Percentiles rank a stretch among this genome's conserved stretches.
These are phyloP conservation scores for Exophiala calicioides DNA, from an alignment of 2,329 filamentous ascomycete species.

Conservation along the genomic window DNA sequence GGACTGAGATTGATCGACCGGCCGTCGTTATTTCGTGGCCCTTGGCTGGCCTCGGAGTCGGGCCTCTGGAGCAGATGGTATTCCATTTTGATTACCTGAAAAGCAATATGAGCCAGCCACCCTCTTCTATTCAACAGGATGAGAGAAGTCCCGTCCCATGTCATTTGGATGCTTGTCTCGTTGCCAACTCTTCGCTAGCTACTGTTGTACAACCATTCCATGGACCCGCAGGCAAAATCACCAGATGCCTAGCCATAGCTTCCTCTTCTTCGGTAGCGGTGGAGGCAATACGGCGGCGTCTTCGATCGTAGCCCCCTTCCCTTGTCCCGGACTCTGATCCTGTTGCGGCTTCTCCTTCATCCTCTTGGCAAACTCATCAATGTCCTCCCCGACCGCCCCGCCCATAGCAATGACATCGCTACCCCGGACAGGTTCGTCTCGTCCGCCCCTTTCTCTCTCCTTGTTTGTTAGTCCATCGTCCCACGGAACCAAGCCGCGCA, in stretches of 20 bases:
- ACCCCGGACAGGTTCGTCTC: slow-evolving; percentile 24
- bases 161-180: no score
- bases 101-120: no score
- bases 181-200: no score
- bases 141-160: no score
- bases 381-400: slow-evolving; percentile 16
- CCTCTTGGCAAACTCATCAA: slow-evolving; percentile 19
- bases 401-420: slow-evolving; percentile 37
- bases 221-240: slow-evolving; percentile 5
- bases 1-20: no score
- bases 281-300: slow-evolving; percentile 4
- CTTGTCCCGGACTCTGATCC: slow-evolving; percentile 2
- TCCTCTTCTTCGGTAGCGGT: slow-evolving; percentile 25
- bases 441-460: slow-evolving; percentile 37
- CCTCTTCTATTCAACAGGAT: no score
- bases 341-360: slow-evolving; percentile 13
- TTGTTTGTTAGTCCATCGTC: slow-evolving; percentile 43
- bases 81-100: no score
- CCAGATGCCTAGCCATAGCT: slow-evolving; percentile 32
- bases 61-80: no score
- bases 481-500: slow-evolving; percentile 31
- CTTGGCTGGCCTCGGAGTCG: no score
- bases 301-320: slow-evolving; percentile 3
- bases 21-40: no score
- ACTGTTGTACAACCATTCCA: no score